Base-by-base conservation (phyloP, 768 basidiomycete species). In the Glaciozyma antarctica region DNA sequence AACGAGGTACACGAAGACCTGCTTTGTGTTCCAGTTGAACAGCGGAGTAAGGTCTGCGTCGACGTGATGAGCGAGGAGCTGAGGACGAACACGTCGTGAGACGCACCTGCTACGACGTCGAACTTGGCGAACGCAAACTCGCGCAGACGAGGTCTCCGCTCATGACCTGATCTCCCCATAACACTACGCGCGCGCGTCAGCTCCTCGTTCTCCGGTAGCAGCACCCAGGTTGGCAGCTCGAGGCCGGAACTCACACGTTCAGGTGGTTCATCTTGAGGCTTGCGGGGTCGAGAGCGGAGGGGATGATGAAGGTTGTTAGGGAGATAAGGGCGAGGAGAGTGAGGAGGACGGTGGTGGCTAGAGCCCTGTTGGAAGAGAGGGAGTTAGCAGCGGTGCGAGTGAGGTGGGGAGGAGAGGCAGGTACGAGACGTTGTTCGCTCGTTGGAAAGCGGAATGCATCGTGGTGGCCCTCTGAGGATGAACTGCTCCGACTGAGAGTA, bases 1-100 rank as follows among this genome's bases (percentile, higher is more conserved):
- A 71, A 85, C 83, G 43, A 94, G 81, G 73, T 88, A 91, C 17
- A 93, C 76, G 75, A 94, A 93, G 16, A 94, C 74, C 74, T 94
- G 91, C 77, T 94, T 94, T n/a, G 91, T 93, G 77, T 94, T 94
- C 90, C 90, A 94, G 77, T 92, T 79, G 78, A 92, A 94, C 38
- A 94, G 80, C 17, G 91, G 84, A 13, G 82, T 79, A 7, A 94
- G 79, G 77, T 94, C 91, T 91, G 68, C 30, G 41, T 9, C 38
- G n/a, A 54, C 51, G 38, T 34, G 41, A 47, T n/a, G 43, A 43
- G 26, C 38, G 15, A 19, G 26, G 44, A 30, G 19, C 6, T 5
- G 43, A 28, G 21, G 21, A 8, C 7, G 59, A 43, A 52, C 19
- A 26, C 12, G 34, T 9, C 8, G 38, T 5, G n/a, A 32, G 44